Evolutionary conservation across 306 rosid species (phyloP), one percentile per base, ranked within the genome.

Genomic region (Trifolium fragiferum): DNA sequence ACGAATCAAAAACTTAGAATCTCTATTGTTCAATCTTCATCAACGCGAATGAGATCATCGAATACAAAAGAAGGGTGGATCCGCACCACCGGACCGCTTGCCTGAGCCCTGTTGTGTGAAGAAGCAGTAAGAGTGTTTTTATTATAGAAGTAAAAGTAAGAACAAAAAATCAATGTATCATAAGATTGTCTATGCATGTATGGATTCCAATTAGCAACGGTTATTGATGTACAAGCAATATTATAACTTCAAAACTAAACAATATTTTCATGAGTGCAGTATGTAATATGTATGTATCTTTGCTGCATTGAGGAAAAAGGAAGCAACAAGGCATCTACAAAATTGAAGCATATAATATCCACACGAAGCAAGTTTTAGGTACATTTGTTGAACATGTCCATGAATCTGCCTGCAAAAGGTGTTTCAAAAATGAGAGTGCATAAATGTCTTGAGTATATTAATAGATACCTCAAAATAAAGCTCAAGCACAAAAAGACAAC

Each of bases 261-360:
- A 7, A 65, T 50, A 32, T 23, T 57, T 66, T 49, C 51, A n/a
- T n/a, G n/a, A n/a, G n/a, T n/a, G n/a, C n/a, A n/a, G n/a, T n/a
- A n/a, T n/a, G n/a, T n/a, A n/a, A n/a, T n/a, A n/a, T n/a, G n/a
- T n/a, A n/a, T n/a, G n/a, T n/a, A n/a, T n/a, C n/a, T n/a, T n/a
- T n/a, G n/a, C n/a, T n/a, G 93, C 97, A 74, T 91, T 89, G 74
- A 93, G 92, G 50, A 91, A 93, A 80, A 93, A 91, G 54, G 98
- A 88, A 80, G 96, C 93, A 68, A 95, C 93, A 76, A 93, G 98
- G 70, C 98, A 93, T 88, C 92, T 86, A 71, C 93, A 81, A 78
- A 81, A 91, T 51, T 74, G 92, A 82, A 89, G 90, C 88, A 82
- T 68, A 77, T 93, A 92, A 60, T 91, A 96, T 76, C 98, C 91